phyloP scores from a whole-genome alignment of 306 rosid genomes.

The Herpetospermum pedunculosum region DNA sequence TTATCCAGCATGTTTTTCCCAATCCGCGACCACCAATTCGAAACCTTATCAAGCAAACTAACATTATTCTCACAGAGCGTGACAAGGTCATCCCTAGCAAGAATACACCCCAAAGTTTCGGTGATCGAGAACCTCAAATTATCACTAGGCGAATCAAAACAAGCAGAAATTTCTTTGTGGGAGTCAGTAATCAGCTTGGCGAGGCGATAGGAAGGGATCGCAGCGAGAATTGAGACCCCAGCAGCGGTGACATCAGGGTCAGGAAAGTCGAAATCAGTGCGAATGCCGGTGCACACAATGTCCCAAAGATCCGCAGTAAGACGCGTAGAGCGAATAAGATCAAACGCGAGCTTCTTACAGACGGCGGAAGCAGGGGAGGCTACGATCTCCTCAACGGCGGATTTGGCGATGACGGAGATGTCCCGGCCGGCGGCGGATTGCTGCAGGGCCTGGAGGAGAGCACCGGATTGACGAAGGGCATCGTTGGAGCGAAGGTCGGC shows the following conservation, averaged over 20 bases:
- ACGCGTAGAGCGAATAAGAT: slow-evolving; percentile 90
- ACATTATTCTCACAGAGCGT: slow-evolving; percentile 88
- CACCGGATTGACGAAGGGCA: slow-evolving; percentile 93
- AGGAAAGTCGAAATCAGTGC: slow-evolving; percentile 78
- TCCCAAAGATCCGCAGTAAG: slow-evolving; percentile 96
- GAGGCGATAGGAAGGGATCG: slow-evolving; percentile 77
- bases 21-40: slow-evolving; percentile 80
- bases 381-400: slow-evolving; percentile 93
- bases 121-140: slow-evolving; percentile 75
- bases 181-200: slow-evolving; percentile 62
- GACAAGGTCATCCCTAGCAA: slow-evolving; percentile 92
- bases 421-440: slow-evolving; percentile 98
- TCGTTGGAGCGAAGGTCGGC: slow-evolving; percentile 97
- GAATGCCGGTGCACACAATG: slow-evolving; percentile 71
- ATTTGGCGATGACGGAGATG: slow-evolving; percentile 71
- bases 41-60: slow-evolving; percentile 65
- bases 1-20: slow-evolving; percentile 80
- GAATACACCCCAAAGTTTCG: slow-evolving; percentile 84
- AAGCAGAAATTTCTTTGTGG: slow-evolving; percentile 61
- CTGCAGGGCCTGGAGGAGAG: slow-evolving; percentile 95
- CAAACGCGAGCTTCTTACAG: slow-evolving; percentile 87
- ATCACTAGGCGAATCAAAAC: slow-evolving; percentile 74
- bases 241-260: slow-evolving; percentile 97
- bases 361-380: slow-evolving; percentile 96
- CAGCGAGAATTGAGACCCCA: slow-evolving; percentile 86